Evolutionary conservation across 805 yeast genomes (phyloP), one percentile per base, ranked within the genome.

Genomic region (Komagataella populi): DNA sequence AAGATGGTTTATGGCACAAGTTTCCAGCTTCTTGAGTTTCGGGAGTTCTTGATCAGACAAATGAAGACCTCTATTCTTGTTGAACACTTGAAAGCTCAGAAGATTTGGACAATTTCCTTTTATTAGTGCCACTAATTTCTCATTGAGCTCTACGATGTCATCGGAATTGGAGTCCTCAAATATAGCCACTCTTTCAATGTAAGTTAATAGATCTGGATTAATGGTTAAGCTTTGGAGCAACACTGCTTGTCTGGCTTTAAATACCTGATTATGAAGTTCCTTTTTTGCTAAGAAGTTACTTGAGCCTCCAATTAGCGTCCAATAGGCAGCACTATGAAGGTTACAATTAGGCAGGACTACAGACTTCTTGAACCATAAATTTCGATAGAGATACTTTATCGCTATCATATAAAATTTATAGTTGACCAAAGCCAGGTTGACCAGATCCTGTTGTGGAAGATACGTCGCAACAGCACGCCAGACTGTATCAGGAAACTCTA

Each of bases 361-460:
- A 6, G 68, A 55, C 48, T 58, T 59, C 14, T 70, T 60, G 39
- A 77, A 62, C 20, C 66, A 56, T 8, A 78, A 55, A 5, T 55
- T 66, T 23, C 53, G 56, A 58, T 76, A 75, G 7, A 78, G 58
- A n/a, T 57, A 54, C 3, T 65, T 62, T 10, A 61, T 51, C 1
- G 68, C 68, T 10, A 66, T 30, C 1, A 54, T 36, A 30, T 70
- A 65, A n/a, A 67, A 55, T 6, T 54, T 54, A 53, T 63, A 67
- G 52, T 59, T 66, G 2, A 69, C 59, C 44, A 55, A 58, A 2
- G 69, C 57, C n/a, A 74, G 53, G 23, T 59, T 59, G 4, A 66
- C 36, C 49, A 70, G 63, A 18, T 64, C 67, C 51, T 70, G 66
- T 54, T 75, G 80, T 6, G 73, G 70, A 14, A 74, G 56, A 50